Conservation (phyloP, 73 alveolate species). For the Diophrys appendiculata region DNA sequence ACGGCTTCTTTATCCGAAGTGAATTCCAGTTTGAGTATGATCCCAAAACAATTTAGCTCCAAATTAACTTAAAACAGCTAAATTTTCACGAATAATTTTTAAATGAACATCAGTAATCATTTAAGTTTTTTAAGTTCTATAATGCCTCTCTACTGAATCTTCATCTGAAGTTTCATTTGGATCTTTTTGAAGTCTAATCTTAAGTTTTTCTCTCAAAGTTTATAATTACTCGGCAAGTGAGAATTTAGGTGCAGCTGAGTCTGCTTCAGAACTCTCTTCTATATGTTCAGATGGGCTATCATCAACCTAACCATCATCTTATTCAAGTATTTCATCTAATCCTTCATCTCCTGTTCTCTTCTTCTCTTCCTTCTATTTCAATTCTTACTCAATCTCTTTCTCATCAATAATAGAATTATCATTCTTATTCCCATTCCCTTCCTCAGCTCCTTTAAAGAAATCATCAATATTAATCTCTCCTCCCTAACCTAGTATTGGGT, state of each 20-base stretch:
- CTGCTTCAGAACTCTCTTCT: too few relatives aligned
- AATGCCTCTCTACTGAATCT: background rate
- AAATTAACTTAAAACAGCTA: background rate
- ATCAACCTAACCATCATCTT: too few relatives aligned
- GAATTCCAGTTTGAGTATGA: slow-evolving; percentile 5
- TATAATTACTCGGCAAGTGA: background rate
- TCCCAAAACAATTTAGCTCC: slow-evolving; percentile 42
- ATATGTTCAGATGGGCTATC: too few relatives aligned
- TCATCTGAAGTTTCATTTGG: background rate
- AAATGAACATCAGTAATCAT: background rate
- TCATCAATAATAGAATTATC: slow-evolving; percentile 22
- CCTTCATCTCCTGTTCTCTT: too few relatives aligned
- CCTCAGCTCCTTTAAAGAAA: too few relatives aligned
- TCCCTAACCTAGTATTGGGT: too few relatives aligned
- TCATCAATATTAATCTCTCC: too few relatives aligned
- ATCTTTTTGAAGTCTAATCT: background rate
- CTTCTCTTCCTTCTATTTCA: too few relatives aligned
- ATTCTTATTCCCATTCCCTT: too few relatives aligned
- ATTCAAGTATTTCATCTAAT: too few relatives aligned
- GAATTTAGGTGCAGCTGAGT: too few relatives aligned
- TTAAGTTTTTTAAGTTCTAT: background rate
- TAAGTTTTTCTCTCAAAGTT: background rate
- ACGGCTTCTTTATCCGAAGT: background rate
- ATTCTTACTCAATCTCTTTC: too few relatives aligned
- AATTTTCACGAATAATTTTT: background rate